These are phyloP conservation scores for Melaleuca alternifolia DNA, from an alignment of 345 rosid species.

Conservation along the genomic window DNA sequence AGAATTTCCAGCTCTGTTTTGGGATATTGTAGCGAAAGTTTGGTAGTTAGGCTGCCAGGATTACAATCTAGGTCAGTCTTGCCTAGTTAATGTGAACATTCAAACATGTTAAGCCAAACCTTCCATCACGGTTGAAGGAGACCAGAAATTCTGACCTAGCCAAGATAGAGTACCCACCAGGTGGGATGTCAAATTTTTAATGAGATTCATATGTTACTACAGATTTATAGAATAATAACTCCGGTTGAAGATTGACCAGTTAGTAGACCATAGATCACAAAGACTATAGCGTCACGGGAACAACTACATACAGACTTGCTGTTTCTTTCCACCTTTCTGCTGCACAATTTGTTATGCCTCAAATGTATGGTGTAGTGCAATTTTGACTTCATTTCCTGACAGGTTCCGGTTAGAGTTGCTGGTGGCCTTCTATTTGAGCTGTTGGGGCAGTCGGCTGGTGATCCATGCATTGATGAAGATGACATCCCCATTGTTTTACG, in stretches of 20 bases:
- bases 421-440: constrained; percentile 68
- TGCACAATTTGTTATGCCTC: neutral
- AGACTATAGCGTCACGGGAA: neutral
- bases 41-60: neutral
- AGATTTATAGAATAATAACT: neutral
- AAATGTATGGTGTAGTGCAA: neutral
- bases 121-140: neutral
- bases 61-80: neutral
- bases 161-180: neutral
- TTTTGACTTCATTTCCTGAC: neutral
- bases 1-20: neutral
- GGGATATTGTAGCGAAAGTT: neutral
- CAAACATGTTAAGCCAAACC: neutral
- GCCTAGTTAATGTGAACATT: neutral
- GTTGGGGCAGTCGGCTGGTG: constrained; percentile 60
- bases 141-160: neutral
- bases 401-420: constrained; percentile 62
- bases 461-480: constrained; percentile 46
- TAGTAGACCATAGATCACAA: neutral
- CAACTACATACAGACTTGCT: neutral
- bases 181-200: neutral
- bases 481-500: constrained; percentile 51
- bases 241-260: neutral
- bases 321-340: neutral
- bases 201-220: neutral